phyloP scores from a whole-genome alignment of 345 rosid species.

The Salix koriyanagi region DNA sequence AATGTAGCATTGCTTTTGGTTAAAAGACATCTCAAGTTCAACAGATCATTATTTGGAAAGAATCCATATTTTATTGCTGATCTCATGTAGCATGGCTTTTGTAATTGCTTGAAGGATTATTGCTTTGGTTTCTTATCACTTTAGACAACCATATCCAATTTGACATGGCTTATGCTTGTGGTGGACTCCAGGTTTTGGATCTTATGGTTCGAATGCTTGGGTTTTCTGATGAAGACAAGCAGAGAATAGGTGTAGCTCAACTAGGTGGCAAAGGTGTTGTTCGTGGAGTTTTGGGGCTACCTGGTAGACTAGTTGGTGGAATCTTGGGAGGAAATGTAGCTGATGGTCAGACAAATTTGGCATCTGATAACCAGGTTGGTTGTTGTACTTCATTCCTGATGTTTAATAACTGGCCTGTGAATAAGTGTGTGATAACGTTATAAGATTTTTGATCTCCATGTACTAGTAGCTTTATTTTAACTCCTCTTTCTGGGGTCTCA shows the following conservation, averaged over 20 bases:
- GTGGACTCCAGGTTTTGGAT: constrained; percentile 66
- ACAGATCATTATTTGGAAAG: background rate
- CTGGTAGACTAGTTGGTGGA: constrained; percentile 96
- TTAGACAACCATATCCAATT: background rate
- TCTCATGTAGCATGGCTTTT: background rate
- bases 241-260: constrained; percentile 80
- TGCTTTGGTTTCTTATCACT: background rate
- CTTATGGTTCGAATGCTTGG: constrained; percentile 97
- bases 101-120: background rate
- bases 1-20: background rate
- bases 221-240: constrained; percentile 92
- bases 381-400: background rate
- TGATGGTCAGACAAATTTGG: constrained; percentile 44
- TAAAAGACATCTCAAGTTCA: background rate
- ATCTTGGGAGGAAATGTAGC: constrained; percentile 67
- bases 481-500: background rate
- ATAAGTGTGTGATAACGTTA: background rate
- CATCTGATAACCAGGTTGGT: constrained; percentile 73
- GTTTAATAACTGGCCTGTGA: background rate
- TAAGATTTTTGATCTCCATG: background rate
- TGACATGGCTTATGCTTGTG: background rate
- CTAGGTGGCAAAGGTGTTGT: constrained; percentile 94
- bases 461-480: background rate
- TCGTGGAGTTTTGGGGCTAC: constrained; percentile 87
- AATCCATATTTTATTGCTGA: background rate